phyloP scores from a whole-genome alignment of 495 filamentous ascomycete species.

The Saxispiralis lemnorum region DNA sequence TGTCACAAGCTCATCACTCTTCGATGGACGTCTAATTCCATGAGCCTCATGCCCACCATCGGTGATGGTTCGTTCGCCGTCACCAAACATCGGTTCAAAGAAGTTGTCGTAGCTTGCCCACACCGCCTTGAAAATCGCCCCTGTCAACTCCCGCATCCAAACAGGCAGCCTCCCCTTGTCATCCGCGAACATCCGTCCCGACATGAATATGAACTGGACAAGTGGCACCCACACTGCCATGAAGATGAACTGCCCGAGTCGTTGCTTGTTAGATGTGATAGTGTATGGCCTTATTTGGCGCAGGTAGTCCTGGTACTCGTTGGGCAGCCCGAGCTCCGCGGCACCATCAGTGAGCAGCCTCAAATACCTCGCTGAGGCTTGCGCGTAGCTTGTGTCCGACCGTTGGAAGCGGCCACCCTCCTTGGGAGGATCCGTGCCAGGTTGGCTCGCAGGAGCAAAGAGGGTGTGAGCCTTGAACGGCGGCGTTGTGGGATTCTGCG shows the following conservation, averaged over 20 bases:
- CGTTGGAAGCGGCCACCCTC: constrained; percentile 28
- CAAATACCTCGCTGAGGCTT: constrained; percentile 71
- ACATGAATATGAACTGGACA: constrained; percentile 34
- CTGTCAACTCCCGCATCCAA: constrained; percentile 41
- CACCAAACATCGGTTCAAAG: constrained; percentile 55
- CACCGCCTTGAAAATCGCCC: constrained; percentile 33
- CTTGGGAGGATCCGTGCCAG: constrained; percentile 19
- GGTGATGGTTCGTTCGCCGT: constrained; percentile 62
- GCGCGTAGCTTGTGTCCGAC: constrained; percentile 49
- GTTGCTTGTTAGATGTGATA: constrained; percentile 47
- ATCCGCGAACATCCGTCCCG: constrained; percentile 33
- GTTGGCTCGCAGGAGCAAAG: constrained; percentile 29
- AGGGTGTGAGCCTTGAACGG: constrained; percentile 37
- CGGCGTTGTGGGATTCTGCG: constrained; percentile 24
- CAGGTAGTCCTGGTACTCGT: constrained; percentile 56
- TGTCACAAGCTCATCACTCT: background rate
- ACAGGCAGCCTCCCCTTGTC: constrained; percentile 44
- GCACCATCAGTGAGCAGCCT: constrained; percentile 60
- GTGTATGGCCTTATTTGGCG: constrained; percentile 46
- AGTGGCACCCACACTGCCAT: constrained; percentile 41
- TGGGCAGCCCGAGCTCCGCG: constrained; percentile 55
- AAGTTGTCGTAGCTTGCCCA: constrained; percentile 63
- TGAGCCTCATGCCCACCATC: constrained; percentile 11
- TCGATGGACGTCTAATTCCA: background rate
- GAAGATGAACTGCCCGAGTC: constrained; percentile 44